phyloP scores from a whole-genome alignment of 106 monocot species.

The Iris macrosiphon region DNA sequence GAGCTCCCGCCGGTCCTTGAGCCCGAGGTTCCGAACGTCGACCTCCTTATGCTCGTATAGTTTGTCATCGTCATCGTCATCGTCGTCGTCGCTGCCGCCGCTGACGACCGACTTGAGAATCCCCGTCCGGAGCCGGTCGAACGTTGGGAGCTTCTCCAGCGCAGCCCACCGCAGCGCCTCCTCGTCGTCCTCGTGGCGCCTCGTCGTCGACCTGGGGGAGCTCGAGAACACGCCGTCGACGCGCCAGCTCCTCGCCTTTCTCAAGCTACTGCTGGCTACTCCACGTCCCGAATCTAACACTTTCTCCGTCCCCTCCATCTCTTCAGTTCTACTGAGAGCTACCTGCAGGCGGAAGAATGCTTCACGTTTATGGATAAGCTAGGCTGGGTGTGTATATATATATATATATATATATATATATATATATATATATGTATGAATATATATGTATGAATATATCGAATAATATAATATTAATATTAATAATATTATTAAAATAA shows the following conservation, averaged over 20 bases:
- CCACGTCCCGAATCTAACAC: constrained; percentile 49
- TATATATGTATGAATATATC: no score
- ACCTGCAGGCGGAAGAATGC: no score
- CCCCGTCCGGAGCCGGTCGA: constrained; percentile 38
- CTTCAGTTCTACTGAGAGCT: no score
- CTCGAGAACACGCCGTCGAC: constrained; percentile 45
- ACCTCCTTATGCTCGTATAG: constrained; percentile 38
- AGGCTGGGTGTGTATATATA: no score
- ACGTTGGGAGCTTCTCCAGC: constrained; percentile 59
- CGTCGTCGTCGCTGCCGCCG: not conserved
- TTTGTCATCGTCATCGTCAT: not conserved
- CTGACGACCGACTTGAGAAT: constrained; percentile 27
- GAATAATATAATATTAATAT: no score
- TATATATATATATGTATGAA: no score
- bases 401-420: no score
- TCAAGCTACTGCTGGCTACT: constrained; percentile 39
- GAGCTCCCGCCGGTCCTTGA: constrained; percentile 47
- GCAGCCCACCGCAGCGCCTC: constrained; percentile 72
- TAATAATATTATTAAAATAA: no score
- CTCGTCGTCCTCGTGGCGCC: constrained; percentile 38
- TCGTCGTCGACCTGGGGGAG: not conserved
- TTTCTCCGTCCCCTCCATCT: constrained; percentile 59
- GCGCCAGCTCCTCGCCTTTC: constrained; percentile 23
- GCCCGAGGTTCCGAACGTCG: constrained; percentile 53
- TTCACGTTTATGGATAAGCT: no score